Conservation (phyloP, 1,284 basidiomycete genomes). For the Xerocomus minutiporus region DNA sequence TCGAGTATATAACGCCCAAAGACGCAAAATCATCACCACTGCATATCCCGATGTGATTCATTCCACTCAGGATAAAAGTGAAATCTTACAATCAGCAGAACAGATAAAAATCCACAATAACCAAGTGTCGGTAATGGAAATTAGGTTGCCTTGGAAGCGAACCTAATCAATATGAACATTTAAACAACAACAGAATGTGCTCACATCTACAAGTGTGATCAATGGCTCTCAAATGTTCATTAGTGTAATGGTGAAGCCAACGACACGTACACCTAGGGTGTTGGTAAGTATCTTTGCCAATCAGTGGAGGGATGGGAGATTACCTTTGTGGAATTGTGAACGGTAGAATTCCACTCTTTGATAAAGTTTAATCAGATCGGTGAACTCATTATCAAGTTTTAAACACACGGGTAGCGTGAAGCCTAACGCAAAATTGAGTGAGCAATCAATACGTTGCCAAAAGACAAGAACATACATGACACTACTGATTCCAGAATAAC, state of each 20-base stretch:
- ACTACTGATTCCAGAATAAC: neutral
- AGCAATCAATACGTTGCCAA: neutral
- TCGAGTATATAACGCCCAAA: neutral
- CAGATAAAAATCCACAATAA: neutral
- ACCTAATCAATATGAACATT: no score
- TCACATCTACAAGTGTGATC: neutral
- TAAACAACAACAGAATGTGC: neutral
- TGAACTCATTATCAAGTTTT: no score
- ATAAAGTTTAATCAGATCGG: no score
- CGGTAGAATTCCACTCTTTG: neutral
- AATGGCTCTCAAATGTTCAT: no score
- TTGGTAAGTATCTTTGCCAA: neutral
- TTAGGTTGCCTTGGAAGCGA: neutral
- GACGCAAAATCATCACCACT: neutral
- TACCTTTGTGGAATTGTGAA: neutral
- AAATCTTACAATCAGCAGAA: neutral
- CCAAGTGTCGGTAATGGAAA: neutral
- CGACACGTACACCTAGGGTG: neutral
- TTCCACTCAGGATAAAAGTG: no score
- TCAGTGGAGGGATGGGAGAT: neutral
- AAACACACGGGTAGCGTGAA: no score
- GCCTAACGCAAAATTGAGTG: no score
- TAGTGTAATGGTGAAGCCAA: no score
- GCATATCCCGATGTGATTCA: neutral
- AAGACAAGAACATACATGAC: neutral